A percentile compares a stretch with the other conserved stretches of the same genome.
Conservation (phyloP, 1,284 basidiomycete species). For the Athelia psychrophila region DNA sequence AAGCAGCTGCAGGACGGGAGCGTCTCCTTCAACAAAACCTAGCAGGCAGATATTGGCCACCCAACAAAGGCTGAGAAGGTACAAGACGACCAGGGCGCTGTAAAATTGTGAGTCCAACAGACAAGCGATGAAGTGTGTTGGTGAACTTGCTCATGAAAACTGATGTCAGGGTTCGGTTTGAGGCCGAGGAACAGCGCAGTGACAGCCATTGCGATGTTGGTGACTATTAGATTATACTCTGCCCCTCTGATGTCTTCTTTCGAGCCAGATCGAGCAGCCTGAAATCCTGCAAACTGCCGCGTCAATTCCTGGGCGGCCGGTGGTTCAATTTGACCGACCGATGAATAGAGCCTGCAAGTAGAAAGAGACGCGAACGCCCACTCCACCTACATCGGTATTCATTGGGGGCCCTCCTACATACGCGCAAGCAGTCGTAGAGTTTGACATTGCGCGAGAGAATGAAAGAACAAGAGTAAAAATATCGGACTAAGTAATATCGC, state of each 20-base stretch:
- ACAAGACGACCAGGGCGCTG: conserved; percentile 12
- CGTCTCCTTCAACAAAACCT: conserved; percentile 8
- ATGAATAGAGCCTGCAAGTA: conserved; percentile 18
- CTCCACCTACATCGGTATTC: conserved; percentile 16
- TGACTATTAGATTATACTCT: conserved; percentile 22
- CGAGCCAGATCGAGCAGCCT: conserved; percentile 18
- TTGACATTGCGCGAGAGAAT: too few relatives aligned
- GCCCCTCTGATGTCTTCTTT: conserved; percentile 19
- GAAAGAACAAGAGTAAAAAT: too few relatives aligned
- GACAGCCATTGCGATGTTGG: conserved; percentile 23
- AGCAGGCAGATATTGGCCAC: conserved; percentile 16
- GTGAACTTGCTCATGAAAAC: conserved; percentile 21
- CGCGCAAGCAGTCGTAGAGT: not conserved
- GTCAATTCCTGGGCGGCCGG: not conserved
- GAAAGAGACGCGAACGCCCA: conserved; percentile 17
- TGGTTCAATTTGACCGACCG: conserved; percentile 9
- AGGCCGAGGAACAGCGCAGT: conserved; percentile 23
- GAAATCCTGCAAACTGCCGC: conserved; percentile 9
- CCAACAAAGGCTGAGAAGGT: conserved; percentile 17
- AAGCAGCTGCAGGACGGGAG: conserved; percentile 8
- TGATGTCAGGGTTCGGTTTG: conserved; percentile 18
- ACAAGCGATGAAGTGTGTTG: not conserved
- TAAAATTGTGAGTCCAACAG: not conserved
- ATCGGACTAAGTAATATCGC: too few relatives aligned
- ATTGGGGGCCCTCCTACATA: conserved; percentile 7